A percentile compares a stretch with the other conserved stretches of the same genome.
These are phyloP conservation scores for Exophiala oligosperma DNA, from an alignment of 2,329 filamentous ascomycete species.

Conservation along the genomic window DNA sequence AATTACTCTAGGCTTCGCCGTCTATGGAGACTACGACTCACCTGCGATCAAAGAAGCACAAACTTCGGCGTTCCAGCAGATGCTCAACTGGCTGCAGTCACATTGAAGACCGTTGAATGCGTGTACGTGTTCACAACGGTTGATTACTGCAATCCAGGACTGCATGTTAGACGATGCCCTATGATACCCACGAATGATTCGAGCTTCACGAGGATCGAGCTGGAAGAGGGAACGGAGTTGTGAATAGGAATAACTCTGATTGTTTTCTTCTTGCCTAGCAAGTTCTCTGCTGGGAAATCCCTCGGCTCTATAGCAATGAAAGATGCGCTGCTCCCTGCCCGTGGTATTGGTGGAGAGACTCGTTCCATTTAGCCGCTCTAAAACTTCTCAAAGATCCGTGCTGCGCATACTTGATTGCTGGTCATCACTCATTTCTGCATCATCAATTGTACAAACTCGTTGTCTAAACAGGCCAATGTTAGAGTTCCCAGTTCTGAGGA, in stretches of 20 bases:
- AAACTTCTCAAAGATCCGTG: constrained; percentile 3
- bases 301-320: constrained; percentile 9
- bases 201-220: not conserved
- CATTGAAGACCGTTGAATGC: constrained; percentile 8
- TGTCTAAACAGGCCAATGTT: constrained; percentile 58
- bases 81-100: constrained; percentile 27
- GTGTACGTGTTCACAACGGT: not conserved
- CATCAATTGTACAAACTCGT: constrained; percentile 93
- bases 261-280: not conserved
- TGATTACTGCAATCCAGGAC: not conserved
- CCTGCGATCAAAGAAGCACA: constrained; percentile 27
- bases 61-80: constrained; percentile 27
- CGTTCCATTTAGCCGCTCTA: constrained; percentile 5
- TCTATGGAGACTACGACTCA: constrained; percentile 30
- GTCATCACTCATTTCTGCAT: constrained; percentile 75
- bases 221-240: not conserved
- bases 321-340: constrained; percentile 1
- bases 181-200: not conserved
- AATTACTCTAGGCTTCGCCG: constrained; percentile 26
- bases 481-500: not conserved
- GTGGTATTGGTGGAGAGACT: not conserved
- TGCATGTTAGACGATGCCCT: not conserved
- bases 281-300: constrained; percentile 2
- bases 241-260: not conserved
- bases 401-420: constrained; percentile 1